Conservation (phyloP, 2,329 filamentous ascomycete genomes). For the Fusarium succisae region DNA sequence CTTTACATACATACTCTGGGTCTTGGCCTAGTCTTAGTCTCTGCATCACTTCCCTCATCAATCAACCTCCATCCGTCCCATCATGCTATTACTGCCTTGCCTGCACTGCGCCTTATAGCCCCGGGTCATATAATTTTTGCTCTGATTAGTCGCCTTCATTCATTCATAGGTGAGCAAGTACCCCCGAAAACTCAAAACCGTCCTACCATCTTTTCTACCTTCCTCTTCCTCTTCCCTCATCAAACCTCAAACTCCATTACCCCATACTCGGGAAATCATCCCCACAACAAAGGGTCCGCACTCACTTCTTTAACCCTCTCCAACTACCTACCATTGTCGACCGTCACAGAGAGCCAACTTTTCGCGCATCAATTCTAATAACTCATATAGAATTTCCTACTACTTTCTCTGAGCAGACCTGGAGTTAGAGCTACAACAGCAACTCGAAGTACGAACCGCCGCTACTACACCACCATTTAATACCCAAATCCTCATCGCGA, state of each 20-base stretch:
- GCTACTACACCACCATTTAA: neutral
- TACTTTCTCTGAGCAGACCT: neutral
- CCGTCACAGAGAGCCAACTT: constrained; percentile 3
- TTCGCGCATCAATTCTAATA: constrained; percentile 10
- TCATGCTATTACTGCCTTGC: neutral
- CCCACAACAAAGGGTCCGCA: constrained; percentile 39
- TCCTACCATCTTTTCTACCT: neutral
- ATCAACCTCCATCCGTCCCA: neutral
- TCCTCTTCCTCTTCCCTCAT: constrained; percentile 16
- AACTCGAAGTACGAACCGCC: neutral
- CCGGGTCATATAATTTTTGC: constrained; percentile 12
- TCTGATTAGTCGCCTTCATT: neutral
- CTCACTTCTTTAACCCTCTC: constrained; percentile 1
- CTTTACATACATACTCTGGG: constrained; percentile 5
- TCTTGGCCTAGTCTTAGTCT: constrained; percentile 33
- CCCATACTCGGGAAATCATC: constrained; percentile 40
- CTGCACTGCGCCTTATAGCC: constrained; percentile 11
- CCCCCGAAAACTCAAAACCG: constrained; percentile 3
- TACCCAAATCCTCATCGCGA: neutral
- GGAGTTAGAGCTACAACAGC: neutral
- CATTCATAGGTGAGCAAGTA: constrained; percentile 3
- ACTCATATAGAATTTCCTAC: neutral
- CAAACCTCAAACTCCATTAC: constrained; percentile 25
- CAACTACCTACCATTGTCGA: constrained; percentile 2
- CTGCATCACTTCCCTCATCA: constrained; percentile 14